A percentile compares a stretch with the other conserved stretches of the same genome.
Evolutionary conservation across 805 yeast genomes (phyloP).

Genomic region (Candida bentonensis): DNA sequence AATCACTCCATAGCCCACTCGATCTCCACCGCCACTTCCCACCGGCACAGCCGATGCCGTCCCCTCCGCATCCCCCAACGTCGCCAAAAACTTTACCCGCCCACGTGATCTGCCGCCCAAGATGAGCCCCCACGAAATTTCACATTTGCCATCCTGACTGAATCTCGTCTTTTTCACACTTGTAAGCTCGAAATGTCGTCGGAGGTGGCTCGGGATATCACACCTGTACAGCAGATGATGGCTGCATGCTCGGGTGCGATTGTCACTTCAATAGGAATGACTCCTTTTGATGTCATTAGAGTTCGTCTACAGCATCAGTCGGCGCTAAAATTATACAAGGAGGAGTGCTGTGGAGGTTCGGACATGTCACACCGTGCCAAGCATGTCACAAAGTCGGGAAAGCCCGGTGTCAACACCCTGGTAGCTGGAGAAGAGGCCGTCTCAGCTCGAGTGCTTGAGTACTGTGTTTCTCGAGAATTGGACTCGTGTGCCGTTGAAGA

Average conservation of each 20-base stretch:
- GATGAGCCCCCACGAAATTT: neutral
- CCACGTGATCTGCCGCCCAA: neutral
- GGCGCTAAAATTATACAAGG: conserved; percentile 8
- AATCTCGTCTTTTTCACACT: too few species aligned
- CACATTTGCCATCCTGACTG: neutral
- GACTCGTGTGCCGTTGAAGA: conserved; percentile 25
- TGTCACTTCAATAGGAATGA: conserved; percentile 26
- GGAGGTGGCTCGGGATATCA: conserved; percentile 6
- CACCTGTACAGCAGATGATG: conserved; percentile 19
- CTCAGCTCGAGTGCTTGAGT: conserved; percentile 11
- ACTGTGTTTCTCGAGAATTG: conserved; percentile 23
- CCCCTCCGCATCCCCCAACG: too few species aligned
- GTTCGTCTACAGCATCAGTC: conserved; percentile 28
- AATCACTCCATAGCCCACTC: too few species aligned
- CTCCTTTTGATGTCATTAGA: conserved; percentile 30
- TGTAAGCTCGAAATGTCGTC: neutral
- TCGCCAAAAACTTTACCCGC: too few species aligned
- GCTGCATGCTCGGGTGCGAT: conserved; percentile 30
- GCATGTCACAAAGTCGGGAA: neutral
- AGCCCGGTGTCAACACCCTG: neutral
- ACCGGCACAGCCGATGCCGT: too few species aligned
- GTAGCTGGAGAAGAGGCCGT: neutral
- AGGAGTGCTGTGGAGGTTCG: neutral
- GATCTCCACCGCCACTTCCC: too few species aligned
- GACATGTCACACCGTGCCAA: neutral